Evolutionary conservation across 768 basidiomycete genomes (phyloP).

Genomic region (Tephrocybe sp.): DNA sequence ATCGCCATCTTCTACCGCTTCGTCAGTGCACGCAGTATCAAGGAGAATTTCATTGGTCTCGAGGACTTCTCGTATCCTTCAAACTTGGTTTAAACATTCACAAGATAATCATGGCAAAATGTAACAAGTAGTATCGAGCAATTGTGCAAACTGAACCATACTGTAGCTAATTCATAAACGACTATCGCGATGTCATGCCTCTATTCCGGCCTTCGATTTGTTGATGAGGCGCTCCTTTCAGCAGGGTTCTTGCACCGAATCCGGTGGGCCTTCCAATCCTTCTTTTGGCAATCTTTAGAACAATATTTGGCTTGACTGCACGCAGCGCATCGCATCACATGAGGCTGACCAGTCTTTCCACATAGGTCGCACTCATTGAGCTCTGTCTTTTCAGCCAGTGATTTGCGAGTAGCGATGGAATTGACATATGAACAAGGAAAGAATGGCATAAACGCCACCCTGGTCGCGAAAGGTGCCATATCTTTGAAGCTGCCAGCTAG

Average conservation of each 20-base stretch:
- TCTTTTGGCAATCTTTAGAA: constrained; percentile 32
- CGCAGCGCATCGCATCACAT: constrained; percentile 21
- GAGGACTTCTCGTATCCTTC: constrained; percentile 84
- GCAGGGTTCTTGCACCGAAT: constrained; percentile 7
- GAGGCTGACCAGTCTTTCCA: constrained; percentile 24
- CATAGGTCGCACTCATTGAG: constrained; percentile 35
- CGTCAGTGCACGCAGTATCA: constrained; percentile 88
- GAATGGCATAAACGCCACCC: constrained; percentile 51
- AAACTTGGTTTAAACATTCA: constrained; percentile 55
- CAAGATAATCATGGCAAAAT: not conserved
- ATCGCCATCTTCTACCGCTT: constrained; percentile 71
- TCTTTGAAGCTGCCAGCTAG: constrained; percentile 31
- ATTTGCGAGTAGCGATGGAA: too few species aligned
- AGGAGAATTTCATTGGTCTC: constrained; percentile 91
- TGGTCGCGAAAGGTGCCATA: constrained; percentile 42
- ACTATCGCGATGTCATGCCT: not conserved
- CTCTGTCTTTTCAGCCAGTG: too few species aligned
- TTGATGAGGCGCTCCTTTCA: not conserved
- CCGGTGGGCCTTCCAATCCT: constrained; percentile 30
- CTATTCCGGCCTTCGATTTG: too few species aligned
- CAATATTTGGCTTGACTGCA: constrained; percentile 34
- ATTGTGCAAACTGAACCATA: not conserved
- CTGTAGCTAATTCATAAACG: not conserved
- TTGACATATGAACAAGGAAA: constrained; percentile 53
- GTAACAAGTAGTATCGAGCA: not conserved